Base-by-base conservation (phyloP, 1,284 basidiomycete genomes). In the Fistulinella staudtii region DNA sequence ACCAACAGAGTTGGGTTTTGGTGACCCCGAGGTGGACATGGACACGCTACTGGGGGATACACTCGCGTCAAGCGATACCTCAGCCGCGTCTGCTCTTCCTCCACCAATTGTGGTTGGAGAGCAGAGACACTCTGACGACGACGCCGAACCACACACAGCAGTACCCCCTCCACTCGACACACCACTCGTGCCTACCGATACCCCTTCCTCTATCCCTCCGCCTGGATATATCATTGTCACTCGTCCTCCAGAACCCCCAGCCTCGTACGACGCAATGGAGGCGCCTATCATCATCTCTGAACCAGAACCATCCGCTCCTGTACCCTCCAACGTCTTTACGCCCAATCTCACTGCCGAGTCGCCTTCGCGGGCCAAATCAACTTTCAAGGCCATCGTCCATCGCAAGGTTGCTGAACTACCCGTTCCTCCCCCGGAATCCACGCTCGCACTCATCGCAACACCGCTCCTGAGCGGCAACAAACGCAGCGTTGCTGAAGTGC, bases 371-470 rank as follows among this genome's bases (percentile, higher is more conserved):
- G n/a, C n/a, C n/a, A 58, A 50, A 39, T 35, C 60, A 22, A 62
- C 66, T 8, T 80, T 80, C 60, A 70, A 63, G 36, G 75, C 78
- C 15, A 71, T 79, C 10, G 77, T 80, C 29, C 78, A 79, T 50
- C 60, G 67, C 48, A 79, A 75, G 51, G 66, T 75, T 15, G 62
- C 63, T 8, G 73, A 74, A 44, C 48, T 43, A 9, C 53, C 62
- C 0, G 50, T 56, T 2, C 31, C 56, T n/a, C n/a, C n/a, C n/a
- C n/a, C n/a, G n/a, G n/a, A 40, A 10, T 43, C 48, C 29, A 46
- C 5, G 29, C 54, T 57, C 24, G 42, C 51, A 8, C 42, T 53
- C 6, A 37, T 51, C 7, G 40, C 33, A 27, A 15, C 27, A 25
- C 40, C 47, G 20, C 61, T 53, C 17, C 3, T 28, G 9, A 63